These are phyloP conservation scores for Hypoxylon sp. DNA, from an alignment of 2,329 filamentous ascomycete species.

Conservation along the genomic window DNA sequence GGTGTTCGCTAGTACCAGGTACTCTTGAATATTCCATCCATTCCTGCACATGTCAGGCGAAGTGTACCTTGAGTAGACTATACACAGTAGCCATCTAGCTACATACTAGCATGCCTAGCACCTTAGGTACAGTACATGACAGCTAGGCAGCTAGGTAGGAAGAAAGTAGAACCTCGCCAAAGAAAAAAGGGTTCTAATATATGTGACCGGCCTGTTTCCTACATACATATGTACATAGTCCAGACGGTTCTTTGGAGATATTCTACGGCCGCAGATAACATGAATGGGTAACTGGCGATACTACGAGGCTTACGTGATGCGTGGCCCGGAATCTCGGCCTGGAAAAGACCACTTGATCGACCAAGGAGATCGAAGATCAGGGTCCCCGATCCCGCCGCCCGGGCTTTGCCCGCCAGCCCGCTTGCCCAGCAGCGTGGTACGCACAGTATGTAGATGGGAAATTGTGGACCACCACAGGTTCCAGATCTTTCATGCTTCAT, in stretches of 20 bases:
- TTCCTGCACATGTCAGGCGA: neutral
- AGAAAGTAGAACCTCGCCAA: conserved; percentile 22
- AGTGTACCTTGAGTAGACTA: too few species aligned
- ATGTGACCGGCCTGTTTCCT: conserved; percentile 3
- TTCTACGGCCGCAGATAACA: neutral
- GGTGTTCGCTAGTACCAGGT: neutral
- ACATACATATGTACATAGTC: too few species aligned
- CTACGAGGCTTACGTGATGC: conserved; percentile 17
- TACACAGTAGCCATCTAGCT: too few species aligned
- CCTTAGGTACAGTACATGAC: too few species aligned
- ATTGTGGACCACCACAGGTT: conserved; percentile 22
- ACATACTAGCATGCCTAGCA: too few species aligned
- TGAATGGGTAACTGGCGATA: conserved; percentile 1
- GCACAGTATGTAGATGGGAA: too few species aligned
- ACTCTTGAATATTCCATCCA: conserved; percentile 24
- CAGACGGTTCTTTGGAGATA: conserved; percentile 19
- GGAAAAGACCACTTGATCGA: conserved; percentile 33
- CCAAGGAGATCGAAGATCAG: conserved; percentile 32
- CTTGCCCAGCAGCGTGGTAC: conserved; percentile 29
- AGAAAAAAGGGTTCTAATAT: neutral
- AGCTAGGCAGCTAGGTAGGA: neutral
- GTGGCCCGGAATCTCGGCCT: conserved; percentile 23
- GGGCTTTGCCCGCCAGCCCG: too few species aligned
- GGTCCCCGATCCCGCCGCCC: conserved; percentile 11
- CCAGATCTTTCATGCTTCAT: conserved; percentile 19